Conservation (phyloP, 306 rosid species). For the Sicyos edulis region DNA sequence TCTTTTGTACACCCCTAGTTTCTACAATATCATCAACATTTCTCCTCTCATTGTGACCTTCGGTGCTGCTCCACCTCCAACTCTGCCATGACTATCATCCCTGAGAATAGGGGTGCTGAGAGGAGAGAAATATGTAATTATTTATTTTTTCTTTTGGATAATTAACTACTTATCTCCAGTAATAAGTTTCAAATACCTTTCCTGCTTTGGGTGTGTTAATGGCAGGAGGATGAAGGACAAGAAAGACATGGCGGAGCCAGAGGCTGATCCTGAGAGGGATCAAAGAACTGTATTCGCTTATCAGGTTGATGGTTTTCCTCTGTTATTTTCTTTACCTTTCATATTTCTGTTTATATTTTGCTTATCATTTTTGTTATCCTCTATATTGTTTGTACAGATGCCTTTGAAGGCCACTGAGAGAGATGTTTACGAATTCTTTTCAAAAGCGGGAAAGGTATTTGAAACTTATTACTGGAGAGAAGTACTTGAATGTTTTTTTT, state of each 20-base stretch:
- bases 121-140: no score
- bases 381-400: slow-evolving; percentile 55
- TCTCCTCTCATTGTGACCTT: no score
- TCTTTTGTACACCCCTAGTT: no score
- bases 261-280: slow-evolving; percentile 99
- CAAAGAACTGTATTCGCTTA: slow-evolving; percentile 98
- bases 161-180: no score
- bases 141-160: no score
- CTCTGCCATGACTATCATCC: no score
- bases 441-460: slow-evolving; percentile 97
- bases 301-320: slow-evolving; percentile 48
- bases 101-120: no score
- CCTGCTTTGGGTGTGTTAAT: slow-evolving; percentile 18
- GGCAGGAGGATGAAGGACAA: slow-evolving; percentile 86
- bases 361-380: slow-evolving; percentile 22
- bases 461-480: neutral
- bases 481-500: neutral
- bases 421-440: slow-evolving; percentile 85
- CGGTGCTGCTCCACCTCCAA: no score
- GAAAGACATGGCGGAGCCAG: slow-evolving; percentile 80
- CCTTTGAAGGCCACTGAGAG: slow-evolving; percentile 95
- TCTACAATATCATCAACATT: no score
- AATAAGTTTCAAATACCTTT: neutral
- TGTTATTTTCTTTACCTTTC: slow-evolving; percentile 5
- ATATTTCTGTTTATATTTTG: slow-evolving; percentile 18